Evolutionary conservation across 306 rosid genomes (phyloP).

Genomic region (Dicorynia guianensis): DNA sequence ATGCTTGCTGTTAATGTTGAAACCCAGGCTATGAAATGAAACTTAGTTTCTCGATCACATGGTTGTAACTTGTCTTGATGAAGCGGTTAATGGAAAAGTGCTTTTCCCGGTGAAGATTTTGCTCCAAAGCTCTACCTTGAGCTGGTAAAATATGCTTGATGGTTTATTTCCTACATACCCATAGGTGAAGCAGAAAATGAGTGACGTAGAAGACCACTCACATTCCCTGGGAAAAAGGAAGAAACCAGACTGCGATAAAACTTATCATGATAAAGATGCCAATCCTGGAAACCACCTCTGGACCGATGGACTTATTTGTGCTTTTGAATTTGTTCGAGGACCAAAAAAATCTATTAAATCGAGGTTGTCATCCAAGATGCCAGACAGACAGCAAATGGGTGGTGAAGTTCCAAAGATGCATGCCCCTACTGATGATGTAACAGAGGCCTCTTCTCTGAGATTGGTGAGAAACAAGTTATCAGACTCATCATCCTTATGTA

Average conservation of each 20-base stretch:
- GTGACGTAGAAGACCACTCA: conserved; percentile 42
- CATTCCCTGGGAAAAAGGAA: conserved; percentile 38
- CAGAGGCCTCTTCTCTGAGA: conserved; percentile 41
- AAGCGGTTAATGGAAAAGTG: conserved; percentile 9
- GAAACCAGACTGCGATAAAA: conserved; percentile 55
- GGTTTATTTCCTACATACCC: conserved; percentile 26
- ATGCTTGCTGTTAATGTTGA: conserved; percentile 31
- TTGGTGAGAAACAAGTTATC: conserved; percentile 37
- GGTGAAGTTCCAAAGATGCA: conserved; percentile 42
- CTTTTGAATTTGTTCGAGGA: conserved; percentile 74
- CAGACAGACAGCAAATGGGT: conserved; percentile 43
- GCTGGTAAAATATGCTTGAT: conserved; percentile 18
- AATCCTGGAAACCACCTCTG: conserved; percentile 66
- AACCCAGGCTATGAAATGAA: neutral
- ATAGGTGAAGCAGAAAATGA: conserved; percentile 49
- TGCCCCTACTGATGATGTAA: conserved; percentile 49
- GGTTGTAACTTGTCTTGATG: neutral
- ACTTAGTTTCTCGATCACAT: neutral
- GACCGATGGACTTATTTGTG: conserved; percentile 92
- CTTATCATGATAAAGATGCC: conserved; percentile 51
- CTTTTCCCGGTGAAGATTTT: conserved; percentile 7
- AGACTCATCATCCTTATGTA: conserved; percentile 44
- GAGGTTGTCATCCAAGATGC: conserved; percentile 47
- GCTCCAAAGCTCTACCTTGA: conserved; percentile 20
- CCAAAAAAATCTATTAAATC: conserved; percentile 48